These are phyloP conservation scores for Rhododendron simsii DNA, from an alignment of 148 eudicot species.

Conservation along the genomic window DNA sequence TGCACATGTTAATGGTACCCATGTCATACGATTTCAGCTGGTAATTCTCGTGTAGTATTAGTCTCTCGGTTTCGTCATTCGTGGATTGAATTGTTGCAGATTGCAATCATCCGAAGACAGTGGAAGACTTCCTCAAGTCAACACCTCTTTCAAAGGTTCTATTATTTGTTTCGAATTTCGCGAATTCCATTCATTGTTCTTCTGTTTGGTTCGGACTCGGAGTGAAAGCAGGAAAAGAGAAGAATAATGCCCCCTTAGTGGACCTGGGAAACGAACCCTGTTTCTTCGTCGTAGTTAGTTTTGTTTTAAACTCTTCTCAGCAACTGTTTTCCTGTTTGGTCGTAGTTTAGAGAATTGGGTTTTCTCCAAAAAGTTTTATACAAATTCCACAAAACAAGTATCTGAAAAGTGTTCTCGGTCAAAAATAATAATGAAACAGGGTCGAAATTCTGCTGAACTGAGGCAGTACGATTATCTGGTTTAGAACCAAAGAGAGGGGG, in stretches of 20 bases:
- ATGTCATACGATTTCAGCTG: background rate
- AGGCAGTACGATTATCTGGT: background rate
- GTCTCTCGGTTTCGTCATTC: background rate
- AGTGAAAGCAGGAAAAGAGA: background rate
- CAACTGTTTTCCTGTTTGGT: background rate
- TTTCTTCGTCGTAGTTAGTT: background rate
- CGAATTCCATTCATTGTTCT: conserved; percentile 1
- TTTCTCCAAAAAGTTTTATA: background rate
- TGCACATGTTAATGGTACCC: background rate
- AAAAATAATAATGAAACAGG: background rate
- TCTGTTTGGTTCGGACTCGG: background rate
- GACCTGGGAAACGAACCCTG: background rate
- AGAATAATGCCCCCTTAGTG: background rate
- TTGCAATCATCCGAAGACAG: conserved; percentile 86
- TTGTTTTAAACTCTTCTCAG: background rate
- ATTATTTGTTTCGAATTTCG: background rate
- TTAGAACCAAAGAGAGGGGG: no score
- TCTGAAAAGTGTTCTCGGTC: background rate
- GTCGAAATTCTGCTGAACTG: background rate
- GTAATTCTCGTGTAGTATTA: background rate
- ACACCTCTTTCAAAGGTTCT: conserved; percentile 56
- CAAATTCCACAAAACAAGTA: background rate
- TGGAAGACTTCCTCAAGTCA: conserved; percentile 61
- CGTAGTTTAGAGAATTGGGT: background rate
- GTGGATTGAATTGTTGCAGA: conserved; percentile 28